Base-by-base conservation (phyloP, 495 filamentous ascomycete species). In the Penicillium simplicissimum region DNA sequence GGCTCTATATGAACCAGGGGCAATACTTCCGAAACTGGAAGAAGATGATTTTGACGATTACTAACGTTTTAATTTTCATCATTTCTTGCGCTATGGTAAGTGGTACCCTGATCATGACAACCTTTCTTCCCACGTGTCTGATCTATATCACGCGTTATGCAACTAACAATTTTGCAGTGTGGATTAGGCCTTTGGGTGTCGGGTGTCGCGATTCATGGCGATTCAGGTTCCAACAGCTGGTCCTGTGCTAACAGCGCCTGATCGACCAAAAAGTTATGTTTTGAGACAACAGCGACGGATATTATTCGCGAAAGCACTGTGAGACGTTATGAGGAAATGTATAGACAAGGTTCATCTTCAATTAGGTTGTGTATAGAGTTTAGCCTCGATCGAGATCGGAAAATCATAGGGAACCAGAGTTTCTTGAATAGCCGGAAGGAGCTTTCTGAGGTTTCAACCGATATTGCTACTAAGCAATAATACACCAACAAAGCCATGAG, bases 181-280 rank as follows among this genome's bases (percentile, higher is more conserved):
- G 77, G 73, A 9, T 43, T 80, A 31, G 77, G 77, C 37, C 69
- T 80, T 0, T 80, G 71, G 37, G 69, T 75, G 0, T 80, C 77
- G 0, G 76, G 74, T 7, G 72, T 56, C 17, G 67, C 76, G 0
- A 79, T 80, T 21, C 64, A 76, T 59, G 55, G 68, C 0, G 66
- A 76, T 59, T 67, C 75, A 13, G 52, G 36, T 37, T 60, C 57
- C 7, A 51, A 51, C 19, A 70, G 65, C 45, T 80, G 76, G 62
- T 69, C 75, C 7, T 80, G 77, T 52, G 74, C 71, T n/a, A 73
- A 79, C 52, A 70, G 68, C 61, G 69, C 63, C 11, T 66, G 37
- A 71, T 59, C 13, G n/a, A 21, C 9, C 19, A 21, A 45, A 45
- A 23, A 40, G 42, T 45, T 45, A 3, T 45, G 21, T 23, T 10